A percentile compares a stretch with the other conserved stretches of the same genome.
These are phyloP conservation scores for Penicillium bovifimosum DNA, from an alignment of 495 filamentous ascomycete genomes.

Conservation along the genomic window DNA sequence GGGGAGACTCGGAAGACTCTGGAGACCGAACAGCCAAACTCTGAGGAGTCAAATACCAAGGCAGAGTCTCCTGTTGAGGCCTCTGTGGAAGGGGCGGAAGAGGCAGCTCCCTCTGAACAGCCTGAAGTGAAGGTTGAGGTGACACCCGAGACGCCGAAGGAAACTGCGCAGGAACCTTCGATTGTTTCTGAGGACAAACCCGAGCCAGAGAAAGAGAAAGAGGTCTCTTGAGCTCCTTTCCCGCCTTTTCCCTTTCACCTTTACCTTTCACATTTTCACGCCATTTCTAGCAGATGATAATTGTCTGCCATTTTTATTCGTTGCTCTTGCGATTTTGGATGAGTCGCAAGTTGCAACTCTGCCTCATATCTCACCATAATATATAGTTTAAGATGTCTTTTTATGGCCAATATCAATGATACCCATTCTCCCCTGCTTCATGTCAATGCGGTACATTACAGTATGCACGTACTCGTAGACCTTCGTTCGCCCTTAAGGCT, in stretches of 20 bases:
- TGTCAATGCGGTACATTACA: background rate
- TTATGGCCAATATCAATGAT: constrained; percentile 40
- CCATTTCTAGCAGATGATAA: constrained; percentile 8
- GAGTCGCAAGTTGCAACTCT: background rate
- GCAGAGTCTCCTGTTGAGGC: constrained; percentile 1
- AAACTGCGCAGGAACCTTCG: constrained; percentile 1
- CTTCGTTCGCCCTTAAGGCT: background rate
- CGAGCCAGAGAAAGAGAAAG: constrained; percentile 5
- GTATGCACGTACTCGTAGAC: background rate
- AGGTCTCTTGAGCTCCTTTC: constrained; percentile 8
- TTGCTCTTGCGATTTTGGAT: background rate
- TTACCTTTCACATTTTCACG: background rate
- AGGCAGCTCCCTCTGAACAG: constrained; percentile 9
- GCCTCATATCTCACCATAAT: constrained; percentile 19
- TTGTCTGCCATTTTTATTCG: background rate
- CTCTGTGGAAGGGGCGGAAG: constrained; percentile 7
- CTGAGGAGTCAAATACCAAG: constrained; percentile 1
- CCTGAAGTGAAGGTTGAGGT: constrained; percentile 1
- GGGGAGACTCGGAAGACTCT: constrained; percentile 6
- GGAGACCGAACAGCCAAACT: background rate
- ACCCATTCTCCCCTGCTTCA: constrained; percentile 24
- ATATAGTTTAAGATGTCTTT: constrained; percentile 30
- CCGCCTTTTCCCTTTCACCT: background rate
- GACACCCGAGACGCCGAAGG: background rate
- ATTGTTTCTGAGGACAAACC: constrained; percentile 12